Evolutionary conservation across 208 protist species (phyloP), one percentile per base, ranked within the genome.

Genomic region (Blechomonas ayalai): DNA sequence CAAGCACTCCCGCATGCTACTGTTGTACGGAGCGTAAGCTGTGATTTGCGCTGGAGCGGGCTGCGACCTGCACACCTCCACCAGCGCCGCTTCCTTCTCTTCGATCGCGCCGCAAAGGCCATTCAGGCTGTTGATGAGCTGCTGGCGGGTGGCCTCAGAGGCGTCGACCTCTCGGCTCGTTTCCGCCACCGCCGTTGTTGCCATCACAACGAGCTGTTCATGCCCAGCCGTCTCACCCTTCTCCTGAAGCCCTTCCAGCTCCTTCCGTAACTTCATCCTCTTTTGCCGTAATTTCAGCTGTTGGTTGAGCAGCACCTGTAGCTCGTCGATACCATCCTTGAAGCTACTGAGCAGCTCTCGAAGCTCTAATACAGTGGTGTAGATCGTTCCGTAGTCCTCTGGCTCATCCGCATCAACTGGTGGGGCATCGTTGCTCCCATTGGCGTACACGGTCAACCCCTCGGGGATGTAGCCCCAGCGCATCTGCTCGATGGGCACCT

Each of bases 381-480:
- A 88, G 23, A 22, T 66, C 0, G 50, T 20, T 2, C 65, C 70
- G 33, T 60, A 81, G 19, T 62, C 63, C n/a, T 36, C 43, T 24
- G 28, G 35, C 12, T 63, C 39, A 12, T 33, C 55, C 15, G 16
- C 34, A 4, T 9, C 15, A 10, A 15, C 60, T 47, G 40, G 6
- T 9, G 63, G 55, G 5, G 49, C 28, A 13, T 26, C 40, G 5
- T 53, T 51, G n/a, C 19, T 15, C 9, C 73, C 79, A 25, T 73
- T 38, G 0, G 67, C 59, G 59, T 92, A 92, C 70, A 84, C 55
- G n/a, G 61, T 81, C 41, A 92, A 52, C 4, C 76, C 78, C 26
- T 80, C 79, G 12, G 83, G 83, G 10, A 92, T 72, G 63, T 89
- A 56, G 15, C 69, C 61, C 80, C 83, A 92, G 47, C 57, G 52